Evolutionary conservation across 495 filamentous ascomycete species (phyloP).

Genomic region (Oidiodendron maius): DNA sequence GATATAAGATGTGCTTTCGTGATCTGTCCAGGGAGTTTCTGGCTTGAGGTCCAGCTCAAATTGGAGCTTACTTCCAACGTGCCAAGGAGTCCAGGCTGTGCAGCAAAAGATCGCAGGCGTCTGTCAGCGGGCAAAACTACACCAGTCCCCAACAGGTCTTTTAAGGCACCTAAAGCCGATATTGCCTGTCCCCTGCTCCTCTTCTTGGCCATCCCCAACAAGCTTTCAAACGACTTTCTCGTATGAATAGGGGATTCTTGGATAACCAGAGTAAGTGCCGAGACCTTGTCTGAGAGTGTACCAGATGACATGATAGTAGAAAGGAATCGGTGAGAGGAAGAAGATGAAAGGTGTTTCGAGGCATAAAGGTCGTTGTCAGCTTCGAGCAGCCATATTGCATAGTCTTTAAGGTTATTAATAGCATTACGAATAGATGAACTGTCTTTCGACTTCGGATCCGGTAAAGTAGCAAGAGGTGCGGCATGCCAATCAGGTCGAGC

Average conservation of each 20-base stretch:
- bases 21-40: constrained; percentile 62
- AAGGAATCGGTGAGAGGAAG: constrained; percentile 89
- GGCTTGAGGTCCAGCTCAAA: constrained; percentile 56
- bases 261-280: constrained; percentile 83
- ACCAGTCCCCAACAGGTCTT: constrained; percentile 88
- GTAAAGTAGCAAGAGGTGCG: constrained; percentile 52
- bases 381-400: constrained; percentile 69
- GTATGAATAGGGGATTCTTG: constrained; percentile 96
- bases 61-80: constrained; percentile 52
- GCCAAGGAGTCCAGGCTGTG: constrained; percentile 68
- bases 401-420: constrained; percentile 65
- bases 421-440: constrained; percentile 47
- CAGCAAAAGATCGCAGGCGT: constrained; percentile 71
- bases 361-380: constrained; percentile 63
- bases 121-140: constrained; percentile 76
- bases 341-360: constrained; percentile 40
- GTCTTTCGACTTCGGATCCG: constrained; percentile 36
- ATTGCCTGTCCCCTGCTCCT: constrained; percentile 89
- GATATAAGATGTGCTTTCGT: constrained; percentile 70
- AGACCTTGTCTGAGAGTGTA: constrained; percentile 94
- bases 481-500: constrained; percentile 86
- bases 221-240: constrained; percentile 75
- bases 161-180: constrained; percentile 83
- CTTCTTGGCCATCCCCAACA: constrained; percentile 76
- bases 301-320: constrained; percentile 94